Evolutionary conservation across 805 yeast species (phyloP).

Genomic region (Limtongia smithiae): DNA sequence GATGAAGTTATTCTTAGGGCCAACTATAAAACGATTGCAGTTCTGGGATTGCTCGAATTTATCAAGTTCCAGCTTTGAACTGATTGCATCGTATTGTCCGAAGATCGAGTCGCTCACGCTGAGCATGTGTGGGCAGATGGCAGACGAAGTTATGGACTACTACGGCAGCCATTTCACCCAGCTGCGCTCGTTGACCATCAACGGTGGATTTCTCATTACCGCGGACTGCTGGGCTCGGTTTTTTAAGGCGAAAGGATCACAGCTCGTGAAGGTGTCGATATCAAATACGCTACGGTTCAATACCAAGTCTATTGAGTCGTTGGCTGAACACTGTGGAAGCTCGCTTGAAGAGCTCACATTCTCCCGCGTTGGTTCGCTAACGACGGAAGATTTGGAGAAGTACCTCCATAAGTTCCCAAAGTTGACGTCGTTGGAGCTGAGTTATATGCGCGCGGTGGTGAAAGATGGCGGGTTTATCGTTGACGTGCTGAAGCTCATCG

Average conservation of each 20-base stretch:
- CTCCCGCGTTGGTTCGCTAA: conserved; percentile 69
- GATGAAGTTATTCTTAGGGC: conserved; percentile 65
- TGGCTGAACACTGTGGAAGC: conserved; percentile 56
- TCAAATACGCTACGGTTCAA: conserved; percentile 81
- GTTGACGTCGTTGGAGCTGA: conserved; percentile 49
- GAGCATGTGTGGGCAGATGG: conserved; percentile 90
- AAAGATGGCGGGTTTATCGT: conserved; percentile 47
- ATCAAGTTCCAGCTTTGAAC: conserved; percentile 46
- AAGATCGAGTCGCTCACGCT: conserved; percentile 60
- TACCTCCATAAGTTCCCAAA: conserved; percentile 51
- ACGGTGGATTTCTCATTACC: conserved; percentile 86
- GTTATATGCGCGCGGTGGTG: conserved; percentile 53
- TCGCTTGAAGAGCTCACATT: conserved; percentile 54
- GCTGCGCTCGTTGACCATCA: conserved; percentile 57
- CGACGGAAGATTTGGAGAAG: conserved; percentile 57
- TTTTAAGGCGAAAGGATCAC: conserved; percentile 55
- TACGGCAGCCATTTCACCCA: conserved; percentile 55
- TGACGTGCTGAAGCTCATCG: conserved; percentile 49
- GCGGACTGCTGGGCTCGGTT: conserved; percentile 74
- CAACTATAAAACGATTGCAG: conserved; percentile 54
- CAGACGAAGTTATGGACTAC: conserved; percentile 68
- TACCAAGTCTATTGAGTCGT: conserved; percentile 56
- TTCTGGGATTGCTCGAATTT: conserved; percentile 91
- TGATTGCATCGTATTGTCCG: conserved; percentile 78
- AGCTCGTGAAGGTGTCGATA: conserved; percentile 58